Evolutionary conservation across 2,329 filamentous ascomycete species (phyloP), one percentile per base, ranked within the genome.

Genomic region (Fusarium tuaranense): DNA sequence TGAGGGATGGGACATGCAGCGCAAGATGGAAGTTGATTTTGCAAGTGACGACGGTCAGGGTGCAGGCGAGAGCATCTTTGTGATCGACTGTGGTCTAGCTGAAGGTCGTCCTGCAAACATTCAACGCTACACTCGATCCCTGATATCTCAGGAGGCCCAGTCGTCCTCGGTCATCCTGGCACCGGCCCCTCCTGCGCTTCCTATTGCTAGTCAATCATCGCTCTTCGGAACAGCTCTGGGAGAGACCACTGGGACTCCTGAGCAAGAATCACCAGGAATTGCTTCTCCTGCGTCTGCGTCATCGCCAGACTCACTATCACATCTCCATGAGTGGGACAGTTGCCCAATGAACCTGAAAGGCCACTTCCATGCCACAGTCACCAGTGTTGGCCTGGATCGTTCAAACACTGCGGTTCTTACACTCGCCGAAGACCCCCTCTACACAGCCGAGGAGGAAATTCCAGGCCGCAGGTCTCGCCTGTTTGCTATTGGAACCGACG

Each of bases 1-100:
- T 79, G 86, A 93, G 51, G 93, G 93, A 3, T 98, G 97, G 96
- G 94, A 98, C 79, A 98, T 98, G 95, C 91, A 91, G 63, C 90
- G 95, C 70, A 91, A 87, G 71, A 85, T 98, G 4, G 93, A 97
- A 78, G 94, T 98, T 3, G 97, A 99, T 80, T 98, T 98, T 83
- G 93, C 93, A 46, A 91, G 90, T 22, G 94, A 95, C 74, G 93
- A 97, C 82, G 90, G 90, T n/a, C 86, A 90, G 65, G 90, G 92
- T 59, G 92, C 92, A 30, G 95, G 95, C 22, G 96, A 98, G 82
- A 88, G 88, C 18, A 85, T 97, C 44, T 87, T 97, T 30, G 88
- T 97, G 4, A 87, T 98, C 57, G 88, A 91, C 38, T 93, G 92
- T 78, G 95, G 94, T 1, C 82, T 91, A n/a, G 89, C 90, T 32